phyloP scores from a whole-genome alignment of 805 yeast species.

The Lachancea quebecensis region DNA sequence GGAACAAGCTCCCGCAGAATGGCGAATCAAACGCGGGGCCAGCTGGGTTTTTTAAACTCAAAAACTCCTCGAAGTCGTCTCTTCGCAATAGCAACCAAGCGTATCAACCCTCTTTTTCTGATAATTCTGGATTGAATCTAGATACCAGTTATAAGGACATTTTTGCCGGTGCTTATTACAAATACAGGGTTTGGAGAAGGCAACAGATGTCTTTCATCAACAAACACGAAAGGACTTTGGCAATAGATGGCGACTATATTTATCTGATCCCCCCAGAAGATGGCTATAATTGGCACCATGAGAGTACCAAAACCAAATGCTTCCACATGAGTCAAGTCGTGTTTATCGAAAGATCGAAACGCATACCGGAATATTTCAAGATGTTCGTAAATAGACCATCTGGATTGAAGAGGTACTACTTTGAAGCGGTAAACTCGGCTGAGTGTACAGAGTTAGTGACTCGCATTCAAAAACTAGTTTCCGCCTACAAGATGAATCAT shows the following conservation, averaged over 20 bases:
- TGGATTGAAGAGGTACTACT: conserved; percentile 75
- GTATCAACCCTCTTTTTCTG: conserved; percentile 14
- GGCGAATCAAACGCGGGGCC: conserved; percentile 2
- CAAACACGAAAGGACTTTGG: conserved; percentile 73
- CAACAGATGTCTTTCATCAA: conserved; percentile 74
- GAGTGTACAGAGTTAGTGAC: conserved; percentile 71
- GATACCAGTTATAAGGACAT: conserved; percentile 29
- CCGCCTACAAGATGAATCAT: conserved; percentile 44
- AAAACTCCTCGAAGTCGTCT: conserved; percentile 31
- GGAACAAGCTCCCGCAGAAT: conserved; percentile 10
- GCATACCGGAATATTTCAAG: conserved; percentile 74
- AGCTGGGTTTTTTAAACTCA: conserved; percentile 29
- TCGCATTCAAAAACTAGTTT: conserved; percentile 53
- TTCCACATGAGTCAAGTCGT: conserved; percentile 77
- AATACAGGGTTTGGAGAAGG: conserved; percentile 83
- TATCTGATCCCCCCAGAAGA: conserved; percentile 77
- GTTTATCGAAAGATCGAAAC: conserved; percentile 67
- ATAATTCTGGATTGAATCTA: conserved; percentile 15
- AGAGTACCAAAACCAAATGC: conserved; percentile 72
- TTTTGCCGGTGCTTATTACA: conserved; percentile 56
- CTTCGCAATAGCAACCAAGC: conserved; percentile 15
- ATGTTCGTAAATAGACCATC: conserved; percentile 63
- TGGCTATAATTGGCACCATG: conserved; percentile 60
- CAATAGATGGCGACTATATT: conserved; percentile 90
- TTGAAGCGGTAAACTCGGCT: conserved; percentile 59